Conservation (phyloP, 1,284 basidiomycete genomes). For the Malassezia obtusa region DNA sequence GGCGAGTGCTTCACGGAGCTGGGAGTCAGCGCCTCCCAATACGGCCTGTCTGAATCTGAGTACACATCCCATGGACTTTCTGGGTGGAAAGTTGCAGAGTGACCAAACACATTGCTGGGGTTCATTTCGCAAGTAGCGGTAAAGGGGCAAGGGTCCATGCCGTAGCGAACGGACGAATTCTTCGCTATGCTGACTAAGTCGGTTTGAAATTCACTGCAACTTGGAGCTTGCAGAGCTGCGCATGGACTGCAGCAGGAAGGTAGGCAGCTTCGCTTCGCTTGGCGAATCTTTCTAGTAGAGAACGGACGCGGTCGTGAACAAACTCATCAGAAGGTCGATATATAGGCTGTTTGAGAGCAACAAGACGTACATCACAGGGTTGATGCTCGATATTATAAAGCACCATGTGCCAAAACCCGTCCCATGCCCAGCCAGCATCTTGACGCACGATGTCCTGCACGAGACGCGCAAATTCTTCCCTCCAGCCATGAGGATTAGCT, state of each 20-base stretch:
- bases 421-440: slow-evolving; percentile 44
- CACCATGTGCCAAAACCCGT: slow-evolving; percentile 40
- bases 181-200: neutral
- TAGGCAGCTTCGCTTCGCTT: neutral
- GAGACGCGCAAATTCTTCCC: slow-evolving; percentile 22
- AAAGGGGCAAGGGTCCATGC: neutral
- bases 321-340: neutral
- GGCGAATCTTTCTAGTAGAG: slow-evolving; percentile 3
- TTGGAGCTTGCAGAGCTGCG: neutral
- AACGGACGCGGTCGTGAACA: neutral
- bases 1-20: neutral
- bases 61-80: neutral
- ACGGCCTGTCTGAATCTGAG: neutral
- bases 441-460: slow-evolving; percentile 30
- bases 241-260: neutral
- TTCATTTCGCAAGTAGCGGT: neutral
- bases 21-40: neutral
- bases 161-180: neutral
- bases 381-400: slow-evolving; percentile 17
- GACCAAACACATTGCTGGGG: neutral
- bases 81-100: neutral
- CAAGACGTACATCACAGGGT: slow-evolving; percentile 1
- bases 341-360: too few relatives aligned
- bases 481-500: slow-evolving; percentile 15
- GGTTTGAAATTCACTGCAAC: neutral